Conservation (phyloP, 345 rosid genomes). For the Rhizophora apiculata region DNA sequence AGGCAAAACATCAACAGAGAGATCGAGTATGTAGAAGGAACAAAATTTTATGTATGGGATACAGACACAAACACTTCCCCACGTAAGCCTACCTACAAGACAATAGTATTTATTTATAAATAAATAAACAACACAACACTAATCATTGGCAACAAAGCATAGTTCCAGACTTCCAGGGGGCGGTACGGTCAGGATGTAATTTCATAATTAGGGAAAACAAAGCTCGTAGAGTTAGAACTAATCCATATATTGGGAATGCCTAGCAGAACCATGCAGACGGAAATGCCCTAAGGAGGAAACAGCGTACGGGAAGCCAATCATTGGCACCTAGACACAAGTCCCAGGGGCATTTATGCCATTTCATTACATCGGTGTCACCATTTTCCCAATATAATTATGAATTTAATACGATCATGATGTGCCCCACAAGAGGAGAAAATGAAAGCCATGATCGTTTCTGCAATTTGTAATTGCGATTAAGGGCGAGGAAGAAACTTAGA, state of each 20-base stretch:
- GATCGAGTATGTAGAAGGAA: too few species aligned
- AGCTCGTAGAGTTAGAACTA: too few species aligned
- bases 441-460: too few species aligned
- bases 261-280: background rate
- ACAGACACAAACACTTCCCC: slow-evolving; percentile 40
- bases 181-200: slow-evolving; percentile 24
- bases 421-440: too few species aligned
- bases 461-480: too few species aligned
- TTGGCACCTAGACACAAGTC: background rate
- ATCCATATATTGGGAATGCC: background rate
- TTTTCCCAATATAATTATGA: background rate
- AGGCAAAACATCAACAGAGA: slow-evolving; percentile 1
- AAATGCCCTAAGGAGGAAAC: background rate
- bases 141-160: slow-evolving; percentile 18
- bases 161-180: slow-evolving; percentile 9
- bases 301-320: background rate
- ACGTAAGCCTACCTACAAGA: slow-evolving; percentile 17
- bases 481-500: background rate
- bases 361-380: background rate
- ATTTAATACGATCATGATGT: too few species aligned
- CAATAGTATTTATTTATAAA: background rate
- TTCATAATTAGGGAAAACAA: background rate
- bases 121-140: slow-evolving; percentile 15
- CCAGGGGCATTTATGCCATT: background rate
- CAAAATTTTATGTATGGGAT: background rate